phyloP scores from a whole-genome alignment of 2,329 filamentous ascomycete species.

The Curvularia verruculosa region DNA sequence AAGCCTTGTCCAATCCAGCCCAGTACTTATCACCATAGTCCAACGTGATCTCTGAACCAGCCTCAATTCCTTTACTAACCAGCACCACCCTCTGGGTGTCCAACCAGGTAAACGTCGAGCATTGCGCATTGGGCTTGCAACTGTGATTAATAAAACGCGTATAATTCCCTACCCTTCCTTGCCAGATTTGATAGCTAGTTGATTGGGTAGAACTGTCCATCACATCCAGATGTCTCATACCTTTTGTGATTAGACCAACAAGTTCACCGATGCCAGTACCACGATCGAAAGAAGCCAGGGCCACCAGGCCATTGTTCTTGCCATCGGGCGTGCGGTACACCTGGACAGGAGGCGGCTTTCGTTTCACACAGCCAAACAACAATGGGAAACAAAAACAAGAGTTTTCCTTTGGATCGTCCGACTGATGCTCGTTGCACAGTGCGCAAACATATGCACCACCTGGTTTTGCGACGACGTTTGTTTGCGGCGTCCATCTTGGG shows the following conservation, averaged over 20 bases:
- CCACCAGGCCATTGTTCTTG: constrained; percentile 61
- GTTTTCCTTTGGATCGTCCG: constrained; percentile 57
- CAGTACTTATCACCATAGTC: constrained; percentile 66
- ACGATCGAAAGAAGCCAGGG: constrained; percentile 56
- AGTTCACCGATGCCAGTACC: constrained; percentile 63
- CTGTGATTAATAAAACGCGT: constrained; percentile 66
- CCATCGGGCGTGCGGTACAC: constrained; percentile 60
- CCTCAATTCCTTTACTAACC: constrained; percentile 61
- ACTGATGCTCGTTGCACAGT: constrained; percentile 57
- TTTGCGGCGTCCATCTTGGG: constrained; percentile 52
- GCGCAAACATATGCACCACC: constrained; percentile 51
- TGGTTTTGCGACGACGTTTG: constrained; percentile 32
- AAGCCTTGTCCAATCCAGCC: constrained; percentile 61
- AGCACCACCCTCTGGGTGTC: constrained; percentile 62
- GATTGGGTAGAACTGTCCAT: constrained; percentile 61
- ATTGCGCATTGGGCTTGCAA: constrained; percentile 63
- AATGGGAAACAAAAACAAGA: constrained; percentile 61
- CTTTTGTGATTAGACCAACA: constrained; percentile 61
- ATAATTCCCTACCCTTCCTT: constrained; percentile 62
- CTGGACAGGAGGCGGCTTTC: constrained; percentile 55
- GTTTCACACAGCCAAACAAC: constrained; percentile 56
- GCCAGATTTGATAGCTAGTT: constrained; percentile 64
- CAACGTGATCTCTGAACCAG: constrained; percentile 62
- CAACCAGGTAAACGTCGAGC: constrained; percentile 63
- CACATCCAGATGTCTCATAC: constrained; percentile 60